phyloP scores from a whole-genome alignment of 371 early-diverging fungal species.

The Zychaea mexicana region DNA sequence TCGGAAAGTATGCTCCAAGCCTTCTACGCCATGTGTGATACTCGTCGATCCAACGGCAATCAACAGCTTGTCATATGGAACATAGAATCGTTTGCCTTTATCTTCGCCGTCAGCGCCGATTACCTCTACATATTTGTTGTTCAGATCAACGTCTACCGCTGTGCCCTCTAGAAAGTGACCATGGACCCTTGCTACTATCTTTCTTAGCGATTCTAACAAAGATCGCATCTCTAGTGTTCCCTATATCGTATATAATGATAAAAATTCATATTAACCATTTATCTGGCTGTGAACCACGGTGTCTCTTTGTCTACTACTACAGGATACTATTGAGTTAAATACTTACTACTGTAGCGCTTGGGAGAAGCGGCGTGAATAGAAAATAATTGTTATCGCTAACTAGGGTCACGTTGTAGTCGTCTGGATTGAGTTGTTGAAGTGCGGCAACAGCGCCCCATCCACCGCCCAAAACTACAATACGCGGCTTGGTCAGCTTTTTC shows the following conservation, averaged over 20 bases:
- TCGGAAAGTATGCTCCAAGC: conserved; percentile 70
- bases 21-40: conserved; percentile 82
- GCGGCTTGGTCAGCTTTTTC: conserved; percentile 41
- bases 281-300: too few relatives aligned
- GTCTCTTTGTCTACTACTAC: conserved; percentile 24
- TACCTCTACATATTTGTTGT: conserved; percentile 57
- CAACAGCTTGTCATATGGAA: conserved; percentile 80
- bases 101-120: conserved; percentile 43
- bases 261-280: too few relatives aligned
- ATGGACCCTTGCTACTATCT: conserved; percentile 47
- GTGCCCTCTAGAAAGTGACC: conserved; percentile 60
- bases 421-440: conserved; percentile 62
- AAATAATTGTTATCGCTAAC: conserved; percentile 79
- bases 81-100: conserved; percentile 47
- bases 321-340: conserved; percentile 49
- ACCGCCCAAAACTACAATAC: conserved; percentile 73
- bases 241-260: too few relatives aligned
- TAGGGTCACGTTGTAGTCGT: conserved; percentile 76
- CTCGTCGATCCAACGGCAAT: conserved; percentile 81
- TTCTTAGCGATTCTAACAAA: conserved; percentile 73
- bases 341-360: conserved; percentile 81
- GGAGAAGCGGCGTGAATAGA: conserved; percentile 81
- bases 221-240: conserved; percentile 37
- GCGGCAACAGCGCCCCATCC: conserved; percentile 75
- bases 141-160: conserved; percentile 72